phyloP scores from a whole-genome alignment of 768 basidiomycete species.

The Phanerodontia chrysosporium region DNA sequence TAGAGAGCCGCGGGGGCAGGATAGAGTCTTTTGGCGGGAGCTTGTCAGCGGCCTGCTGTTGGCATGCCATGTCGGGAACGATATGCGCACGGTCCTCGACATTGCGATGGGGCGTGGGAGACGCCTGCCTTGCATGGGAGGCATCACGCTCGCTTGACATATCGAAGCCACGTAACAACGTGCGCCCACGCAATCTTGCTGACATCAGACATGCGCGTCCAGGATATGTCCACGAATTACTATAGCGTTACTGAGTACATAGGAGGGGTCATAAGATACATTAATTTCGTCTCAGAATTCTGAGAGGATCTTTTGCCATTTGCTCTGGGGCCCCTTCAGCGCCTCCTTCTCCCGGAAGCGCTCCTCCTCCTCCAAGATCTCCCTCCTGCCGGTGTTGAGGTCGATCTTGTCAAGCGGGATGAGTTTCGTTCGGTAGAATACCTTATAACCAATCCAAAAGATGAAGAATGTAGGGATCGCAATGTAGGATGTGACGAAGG shows the following conservation, averaged over 20 bases:
- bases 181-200: neutral
- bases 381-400: constrained; percentile 51
- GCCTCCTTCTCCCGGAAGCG: constrained; percentile 42
- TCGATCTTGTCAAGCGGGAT: constrained; percentile 50
- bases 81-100: neutral
- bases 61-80: neutral
- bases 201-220: neutral
- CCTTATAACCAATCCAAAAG: constrained; percentile 34
- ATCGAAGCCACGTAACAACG: neutral
- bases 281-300: constrained; percentile 16
- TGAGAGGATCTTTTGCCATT: constrained; percentile 25
- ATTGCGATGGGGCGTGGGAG: neutral
- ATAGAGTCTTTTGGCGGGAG: neutral
- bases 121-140: neutral
- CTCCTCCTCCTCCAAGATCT: constrained; percentile 63
- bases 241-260: too few species aligned
- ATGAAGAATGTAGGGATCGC: constrained; percentile 30
- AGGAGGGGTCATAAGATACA: neutral
- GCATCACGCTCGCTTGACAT: neutral
- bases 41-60: constrained; percentile 7
- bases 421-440: constrained; percentile 30
- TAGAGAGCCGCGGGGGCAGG: neutral
- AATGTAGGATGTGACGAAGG: constrained; percentile 55
- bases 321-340: constrained; percentile 19
- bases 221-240: too few species aligned